phyloP scores from a whole-genome alignment of 2,329 filamentous ascomycete species.

The Colletotrichum camelliae region DNA sequence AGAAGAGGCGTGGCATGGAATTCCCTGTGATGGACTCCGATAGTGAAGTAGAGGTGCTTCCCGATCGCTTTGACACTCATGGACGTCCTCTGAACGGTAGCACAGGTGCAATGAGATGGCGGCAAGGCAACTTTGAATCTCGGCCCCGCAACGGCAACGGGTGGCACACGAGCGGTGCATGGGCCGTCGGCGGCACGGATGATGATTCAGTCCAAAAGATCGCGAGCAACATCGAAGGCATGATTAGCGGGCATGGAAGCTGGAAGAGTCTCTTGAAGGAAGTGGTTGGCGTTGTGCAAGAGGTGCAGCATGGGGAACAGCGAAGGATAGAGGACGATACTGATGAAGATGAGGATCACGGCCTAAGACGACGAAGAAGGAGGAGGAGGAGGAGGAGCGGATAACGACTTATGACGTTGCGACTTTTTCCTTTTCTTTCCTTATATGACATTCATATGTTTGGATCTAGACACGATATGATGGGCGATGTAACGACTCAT shows the following conservation, averaged over 20 bases:
- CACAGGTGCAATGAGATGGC: conserved; percentile 29
- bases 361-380: conserved; percentile 3
- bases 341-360: conserved; percentile 21
- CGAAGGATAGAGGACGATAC: conserved; percentile 22
- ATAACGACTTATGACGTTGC: conserved; percentile 17
- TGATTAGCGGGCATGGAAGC: conserved; percentile 33
- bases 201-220: conserved; percentile 43
- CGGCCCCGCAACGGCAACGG: conserved; percentile 34
- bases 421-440: neutral
- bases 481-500: conserved; percentile 7
- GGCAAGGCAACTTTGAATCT: conserved; percentile 49
- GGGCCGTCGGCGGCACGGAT: conserved; percentile 52
- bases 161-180: conserved; percentile 44
- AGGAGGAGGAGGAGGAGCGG: conserved; percentile 17
- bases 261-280: conserved; percentile 36
- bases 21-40: conserved; percentile 31
- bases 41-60: conserved; percentile 48
- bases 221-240: conserved; percentile 38
- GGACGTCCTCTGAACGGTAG: conserved; percentile 43
- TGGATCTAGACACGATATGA: conserved; percentile 5
- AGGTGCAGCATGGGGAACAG: conserved; percentile 11
- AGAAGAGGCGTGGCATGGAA: conserved; percentile 18
- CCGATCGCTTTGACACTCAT: conserved; percentile 51
- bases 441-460: neutral
- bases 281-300: conserved; percentile 28